These are phyloP conservation scores for Saccharomycopsis amapae DNA, from an alignment of 805 yeast genomes.

Conservation along the genomic window DNA sequence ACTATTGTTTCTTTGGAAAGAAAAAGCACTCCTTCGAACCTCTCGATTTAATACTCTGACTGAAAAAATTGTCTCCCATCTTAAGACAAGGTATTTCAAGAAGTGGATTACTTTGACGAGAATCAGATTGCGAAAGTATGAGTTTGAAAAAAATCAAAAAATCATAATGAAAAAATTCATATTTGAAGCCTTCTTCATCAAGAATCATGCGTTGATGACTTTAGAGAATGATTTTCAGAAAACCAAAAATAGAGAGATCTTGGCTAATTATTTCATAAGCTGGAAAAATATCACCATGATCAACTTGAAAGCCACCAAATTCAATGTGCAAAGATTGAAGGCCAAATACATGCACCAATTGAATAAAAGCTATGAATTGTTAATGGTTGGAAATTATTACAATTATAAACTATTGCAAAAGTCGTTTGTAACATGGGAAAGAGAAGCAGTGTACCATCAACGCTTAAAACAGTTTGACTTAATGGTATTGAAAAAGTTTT, in stretches of 20 bases:
- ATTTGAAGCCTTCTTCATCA: constrained; percentile 4
- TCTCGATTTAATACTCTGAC: neutral
- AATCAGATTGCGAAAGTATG: neutral
- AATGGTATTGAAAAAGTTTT: neutral
- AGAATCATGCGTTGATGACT: neutral
- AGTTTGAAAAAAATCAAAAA: constrained; percentile 9
- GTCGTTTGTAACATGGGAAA: constrained; percentile 6
- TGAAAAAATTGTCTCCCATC: neutral
- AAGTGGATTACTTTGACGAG: constrained; percentile 8
- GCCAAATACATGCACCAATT: constrained; percentile 1
- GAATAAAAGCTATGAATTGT: constrained; percentile 3
- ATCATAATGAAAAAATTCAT: constrained; percentile 7
- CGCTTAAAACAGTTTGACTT: neutral
- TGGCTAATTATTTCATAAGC: constrained; percentile 3
- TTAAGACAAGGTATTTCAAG: constrained; percentile 7
- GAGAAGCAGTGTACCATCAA: neutral
- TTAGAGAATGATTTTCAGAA: neutral
- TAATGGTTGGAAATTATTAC: constrained; percentile 6
- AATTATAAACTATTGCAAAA: constrained; percentile 4
- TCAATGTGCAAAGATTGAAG: constrained; percentile 5
- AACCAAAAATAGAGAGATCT: neutral
- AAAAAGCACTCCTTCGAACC: neutral
- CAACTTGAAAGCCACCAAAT: constrained; percentile 5
- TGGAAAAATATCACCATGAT: constrained; percentile 8
- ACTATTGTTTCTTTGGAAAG: constrained; percentile 7